Percentiles rank a stretch among this genome's conserved stretches.
Conservation (phyloP, 2,329 filamentous ascomycete species). For the Epichloe hybrida region DNA sequence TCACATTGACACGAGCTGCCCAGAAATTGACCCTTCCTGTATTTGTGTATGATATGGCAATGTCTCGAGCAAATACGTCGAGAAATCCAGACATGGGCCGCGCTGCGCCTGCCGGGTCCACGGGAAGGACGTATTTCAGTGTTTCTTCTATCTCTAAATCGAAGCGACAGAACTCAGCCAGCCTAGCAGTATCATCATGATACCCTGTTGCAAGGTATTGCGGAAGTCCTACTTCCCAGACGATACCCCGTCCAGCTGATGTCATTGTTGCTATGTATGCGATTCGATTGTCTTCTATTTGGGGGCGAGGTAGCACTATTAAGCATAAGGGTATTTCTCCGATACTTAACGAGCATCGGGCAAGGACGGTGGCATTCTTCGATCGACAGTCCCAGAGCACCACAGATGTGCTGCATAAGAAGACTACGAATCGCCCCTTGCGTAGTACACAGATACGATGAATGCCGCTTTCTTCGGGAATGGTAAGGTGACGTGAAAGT, state of each 20-base stretch:
- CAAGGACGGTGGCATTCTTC: constrained; percentile 42
- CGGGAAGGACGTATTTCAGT: constrained; percentile 57
- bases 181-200: constrained; percentile 13
- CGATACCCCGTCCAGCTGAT: constrained; percentile 63
- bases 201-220: constrained; percentile 21
- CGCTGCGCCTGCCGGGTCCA: constrained; percentile 70
- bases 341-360: constrained; percentile 36
- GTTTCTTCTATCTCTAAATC: constrained; percentile 47
- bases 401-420: constrained; percentile 57
- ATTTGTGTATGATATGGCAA: constrained; percentile 72
- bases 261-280: constrained; percentile 73
- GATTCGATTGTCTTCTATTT: constrained; percentile 39
- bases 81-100: constrained; percentile 63
- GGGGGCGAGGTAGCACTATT: constrained; percentile 53
- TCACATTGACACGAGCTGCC: constrained; percentile 60
- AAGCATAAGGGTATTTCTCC: constrained; percentile 66
- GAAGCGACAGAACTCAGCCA: constrained; percentile 60
- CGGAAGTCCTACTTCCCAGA: constrained; percentile 64
- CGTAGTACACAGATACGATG: constrained; percentile 67
- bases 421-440: constrained; percentile 68
- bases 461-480: constrained; percentile 57
- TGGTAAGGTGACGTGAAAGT: constrained; percentile 52
- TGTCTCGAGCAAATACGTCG: constrained; percentile 74
- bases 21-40: constrained; percentile 68
- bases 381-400: constrained; percentile 68